Evolutionary conservation across 179 eudicot genomes (phyloP).

Genomic region (Patellifolia procumbens): DNA sequence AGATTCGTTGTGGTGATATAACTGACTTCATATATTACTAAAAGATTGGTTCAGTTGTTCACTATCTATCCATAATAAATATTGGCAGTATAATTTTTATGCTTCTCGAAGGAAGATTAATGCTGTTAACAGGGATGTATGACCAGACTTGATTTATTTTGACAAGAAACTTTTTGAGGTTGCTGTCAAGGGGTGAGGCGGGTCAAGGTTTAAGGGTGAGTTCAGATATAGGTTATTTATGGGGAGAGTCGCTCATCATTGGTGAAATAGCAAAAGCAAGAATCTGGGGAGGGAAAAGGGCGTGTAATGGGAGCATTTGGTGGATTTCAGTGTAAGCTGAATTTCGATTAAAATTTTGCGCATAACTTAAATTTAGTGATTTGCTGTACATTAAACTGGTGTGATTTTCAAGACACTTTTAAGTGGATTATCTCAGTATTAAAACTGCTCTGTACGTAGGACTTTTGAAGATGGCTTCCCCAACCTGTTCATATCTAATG

Average conservation of each 20-base stretch:
- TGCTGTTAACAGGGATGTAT: not conserved
- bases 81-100: not conserved
- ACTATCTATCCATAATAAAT: not conserved
- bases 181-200: not conserved
- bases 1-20: not conserved
- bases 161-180: not conserved
- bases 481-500: slow-evolving; percentile 83
- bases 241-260: not conserved
- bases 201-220: too few relatives aligned
- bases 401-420: not conserved
- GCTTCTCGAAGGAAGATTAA: not conserved
- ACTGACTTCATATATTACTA: not conserved
- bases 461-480: slow-evolving; percentile 98
- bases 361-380: not conserved
- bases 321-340: not conserved
- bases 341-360: not conserved
- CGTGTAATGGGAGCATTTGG: not conserved
- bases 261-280: not conserved
- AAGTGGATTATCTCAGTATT: slow-evolving; percentile 4
- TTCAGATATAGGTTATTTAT: not conserved
- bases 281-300: not conserved
- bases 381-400: not conserved
- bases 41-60: not conserved
- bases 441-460: slow-evolving; percentile 42
- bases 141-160: not conserved